Conservation (phyloP, 1,284 basidiomycete species). For the Pyrrhoderma lamaoense region DNA sequence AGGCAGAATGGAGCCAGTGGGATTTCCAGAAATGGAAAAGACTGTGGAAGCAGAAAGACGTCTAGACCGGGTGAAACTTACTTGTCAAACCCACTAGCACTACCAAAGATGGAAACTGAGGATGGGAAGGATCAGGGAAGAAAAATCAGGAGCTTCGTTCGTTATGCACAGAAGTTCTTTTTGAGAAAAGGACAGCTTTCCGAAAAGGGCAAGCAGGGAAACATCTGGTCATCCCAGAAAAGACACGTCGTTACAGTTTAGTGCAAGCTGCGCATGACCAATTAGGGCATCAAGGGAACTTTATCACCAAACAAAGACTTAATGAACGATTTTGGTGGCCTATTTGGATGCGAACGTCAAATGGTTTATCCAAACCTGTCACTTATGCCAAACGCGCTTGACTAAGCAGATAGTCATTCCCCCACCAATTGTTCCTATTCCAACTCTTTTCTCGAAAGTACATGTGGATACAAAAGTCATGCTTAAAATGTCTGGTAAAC, state of each 20-base stretch:
- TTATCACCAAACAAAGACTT: slow-evolving; percentile 12
- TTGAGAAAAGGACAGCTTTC: too few species aligned
- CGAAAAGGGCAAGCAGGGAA: too few species aligned
- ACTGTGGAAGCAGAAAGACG: too few species aligned
- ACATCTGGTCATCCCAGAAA: too few species aligned
- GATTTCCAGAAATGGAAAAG: too few species aligned
- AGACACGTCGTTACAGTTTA: neutral
- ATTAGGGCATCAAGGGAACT: slow-evolving; percentile 24
- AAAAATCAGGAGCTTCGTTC: too few species aligned
- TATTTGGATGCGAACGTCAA: slow-evolving; percentile 24
- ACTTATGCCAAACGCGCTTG: slow-evolving; percentile 27
- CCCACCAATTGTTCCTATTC: slow-evolving; percentile 26
- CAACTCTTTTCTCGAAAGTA: slow-evolving; percentile 27
- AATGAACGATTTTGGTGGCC: slow-evolving; percentile 27
- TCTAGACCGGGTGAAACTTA: too few species aligned
- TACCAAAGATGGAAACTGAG: too few species aligned
- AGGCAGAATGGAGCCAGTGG: too few species aligned
- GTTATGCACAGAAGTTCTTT: too few species aligned
- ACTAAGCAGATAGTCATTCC: slow-evolving; percentile 25
- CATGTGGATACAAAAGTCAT: slow-evolving; percentile 30
- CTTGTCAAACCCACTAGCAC: too few species aligned
- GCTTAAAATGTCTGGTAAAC: slow-evolving; percentile 21
- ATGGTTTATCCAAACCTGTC: slow-evolving; percentile 31
- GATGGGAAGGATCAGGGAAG: too few species aligned
- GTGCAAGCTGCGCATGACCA: slow-evolving; percentile 22